Base-by-base conservation (phyloP, 495 filamentous ascomycete genomes). In the Umbilicaria muhlenbergii region DNA sequence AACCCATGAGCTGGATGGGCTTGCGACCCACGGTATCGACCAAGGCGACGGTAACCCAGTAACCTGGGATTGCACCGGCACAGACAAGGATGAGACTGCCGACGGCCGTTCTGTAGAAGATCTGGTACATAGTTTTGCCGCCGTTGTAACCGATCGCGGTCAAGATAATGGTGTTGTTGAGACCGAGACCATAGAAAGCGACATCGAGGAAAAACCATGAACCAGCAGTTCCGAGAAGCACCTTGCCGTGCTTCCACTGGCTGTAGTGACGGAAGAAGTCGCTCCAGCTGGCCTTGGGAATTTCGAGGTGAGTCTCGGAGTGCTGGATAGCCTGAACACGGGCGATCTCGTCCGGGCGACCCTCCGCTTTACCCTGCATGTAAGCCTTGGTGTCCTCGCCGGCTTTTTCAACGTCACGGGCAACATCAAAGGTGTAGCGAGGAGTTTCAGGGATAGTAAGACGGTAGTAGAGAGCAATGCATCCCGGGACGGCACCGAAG, bases 381-480 rank as follows among this genome's bases (percentile, higher is more conserved):
- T 81, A 82, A 11, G 74, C 74, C 49, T 74, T 67, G 45, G 78
- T 72, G 50, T 86, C 81, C 17, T 69, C 69, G 47, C 66, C 67
- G 33, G 69, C 82, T 62, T 85, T 74, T 54, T 80, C 68, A 32
- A 83, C 69, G 52, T 92, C 83, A 31, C 69, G 73, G 34, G 70
- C 67, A 10, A 92, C 75, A 55, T 91, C 84, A 50, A 92, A 89
- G 32, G 85, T 94, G 59, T 84, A 86, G 31, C 82, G 77, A 33
- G 70, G 81, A 49, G 86, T 76, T 59, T 88, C 83, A 17, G 87
- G 86, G 50, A 94, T 93, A 19, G 86, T 92, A 4, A 94, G 69
- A 37, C 86, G 85, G 62, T 79, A 87, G 67, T 85, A 88, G 21
- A 91, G 71, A 12, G 83, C 83, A 43, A 82, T 70, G 53, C 70